phyloP scores from a whole-genome alignment of 495 filamentous ascomycete species.

The Penicillium canariense region DNA sequence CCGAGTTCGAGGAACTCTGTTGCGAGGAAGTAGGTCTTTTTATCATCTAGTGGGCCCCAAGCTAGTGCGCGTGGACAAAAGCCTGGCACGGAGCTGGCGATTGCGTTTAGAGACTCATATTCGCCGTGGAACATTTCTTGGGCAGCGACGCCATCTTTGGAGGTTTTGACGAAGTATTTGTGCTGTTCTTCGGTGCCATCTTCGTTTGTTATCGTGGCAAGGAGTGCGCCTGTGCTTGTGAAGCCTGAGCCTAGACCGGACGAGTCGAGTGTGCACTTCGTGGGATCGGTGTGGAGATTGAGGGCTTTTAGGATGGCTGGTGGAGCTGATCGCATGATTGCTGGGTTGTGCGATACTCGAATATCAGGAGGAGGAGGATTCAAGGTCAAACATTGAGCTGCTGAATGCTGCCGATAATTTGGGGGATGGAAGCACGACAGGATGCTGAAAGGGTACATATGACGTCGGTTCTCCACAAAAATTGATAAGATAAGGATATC shows the following conservation, averaged over 20 bases:
- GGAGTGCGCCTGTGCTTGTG: constrained; percentile 69
- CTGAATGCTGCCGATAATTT: background rate
- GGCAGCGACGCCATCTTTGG: constrained; percentile 54
- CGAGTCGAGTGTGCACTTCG: constrained; percentile 53
- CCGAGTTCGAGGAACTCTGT: constrained; percentile 78
- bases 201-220: constrained; percentile 37
- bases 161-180: constrained; percentile 81
- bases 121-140: constrained; percentile 84
- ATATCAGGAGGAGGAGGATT: background rate
- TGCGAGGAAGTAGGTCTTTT: constrained; percentile 61
- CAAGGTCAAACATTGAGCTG: background rate
- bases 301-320: constrained; percentile 62
- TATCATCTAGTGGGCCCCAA: constrained; percentile 58
- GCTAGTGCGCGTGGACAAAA: constrained; percentile 73
- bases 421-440: too few relatives aligned
- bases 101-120: constrained; percentile 77
- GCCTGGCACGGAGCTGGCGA: constrained; percentile 65
- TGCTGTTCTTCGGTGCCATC: constrained; percentile 51
- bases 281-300: constrained; percentile 53
- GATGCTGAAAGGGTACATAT: constrained; percentile 3
- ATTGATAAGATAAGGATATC: background rate
- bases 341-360: background rate
- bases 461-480: constrained; percentile 20
- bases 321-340: constrained; percentile 44
- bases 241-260: constrained; percentile 70